A percentile compares a stretch with the other conserved stretches of the same genome.
phyloP scores from a whole-genome alignment of 306 rosid species.

The Dryas octopetala region DNA sequence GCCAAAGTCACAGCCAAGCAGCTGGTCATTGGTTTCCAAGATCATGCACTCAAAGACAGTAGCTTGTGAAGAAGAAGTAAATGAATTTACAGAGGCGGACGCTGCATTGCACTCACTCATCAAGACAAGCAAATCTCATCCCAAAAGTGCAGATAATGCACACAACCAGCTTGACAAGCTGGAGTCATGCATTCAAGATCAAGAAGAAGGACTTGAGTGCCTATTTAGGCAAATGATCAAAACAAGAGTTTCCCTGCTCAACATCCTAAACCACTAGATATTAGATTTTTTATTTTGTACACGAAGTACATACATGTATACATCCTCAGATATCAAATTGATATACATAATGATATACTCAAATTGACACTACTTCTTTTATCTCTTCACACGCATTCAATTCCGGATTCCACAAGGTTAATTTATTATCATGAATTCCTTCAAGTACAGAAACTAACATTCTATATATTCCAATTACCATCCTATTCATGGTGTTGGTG shows the following conservation, averaged over 20 bases:
- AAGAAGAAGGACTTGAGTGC: conserved; percentile 8
- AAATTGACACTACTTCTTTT: not conserved
- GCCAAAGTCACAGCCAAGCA: conserved; percentile 20
- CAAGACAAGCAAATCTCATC: not conserved
- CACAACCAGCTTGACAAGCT: conserved; percentile 12
- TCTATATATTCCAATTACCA: too few relatives aligned
- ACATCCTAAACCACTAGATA: conserved; percentile 28
- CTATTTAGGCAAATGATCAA: conserved; percentile 33
- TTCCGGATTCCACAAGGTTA: not conserved
- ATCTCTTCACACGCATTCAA: not conserved
- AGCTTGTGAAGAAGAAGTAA: not conserved
- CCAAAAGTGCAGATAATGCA: not conserved
- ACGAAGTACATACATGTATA: not conserved
- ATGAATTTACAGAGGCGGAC: conserved; percentile 9
- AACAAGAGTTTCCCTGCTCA: conserved; percentile 46
- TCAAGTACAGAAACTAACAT: not conserved
- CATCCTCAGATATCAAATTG: not conserved
- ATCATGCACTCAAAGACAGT: not conserved
- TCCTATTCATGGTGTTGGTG: too few relatives aligned
- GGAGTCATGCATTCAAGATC: conserved; percentile 24
- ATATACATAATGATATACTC: not conserved
- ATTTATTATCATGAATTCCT: not conserved
- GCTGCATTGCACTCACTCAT: not conserved
- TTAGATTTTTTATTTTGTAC: not conserved
- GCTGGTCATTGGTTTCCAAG: conserved; percentile 25